Evolutionary conservation across 169 alveolate genomes (phyloP).

Genomic region (Plasmodium billcollinsi): DNA sequence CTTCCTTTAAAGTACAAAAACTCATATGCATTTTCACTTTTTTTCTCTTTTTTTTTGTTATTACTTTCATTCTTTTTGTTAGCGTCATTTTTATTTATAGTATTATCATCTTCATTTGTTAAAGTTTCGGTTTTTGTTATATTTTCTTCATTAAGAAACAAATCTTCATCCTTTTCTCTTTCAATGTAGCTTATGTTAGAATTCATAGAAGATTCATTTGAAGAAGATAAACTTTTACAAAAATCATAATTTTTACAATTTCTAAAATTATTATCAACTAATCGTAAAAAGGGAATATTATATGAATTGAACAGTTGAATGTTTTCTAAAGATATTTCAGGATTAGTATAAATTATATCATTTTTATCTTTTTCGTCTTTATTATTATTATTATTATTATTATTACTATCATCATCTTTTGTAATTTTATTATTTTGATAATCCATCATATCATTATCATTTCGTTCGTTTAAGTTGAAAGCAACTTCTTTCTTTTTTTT

Average conservation of each 20-base stretch:
- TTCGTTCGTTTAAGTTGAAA: no score
- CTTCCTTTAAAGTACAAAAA: constrained; percentile 47
- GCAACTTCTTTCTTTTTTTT: no score
- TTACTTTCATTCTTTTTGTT: neutral
- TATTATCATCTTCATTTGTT: no score
- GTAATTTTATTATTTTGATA: no score
- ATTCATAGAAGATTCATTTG: constrained; percentile 34
- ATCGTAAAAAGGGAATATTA: constrained; percentile 31
- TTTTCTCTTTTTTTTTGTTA: constrained; percentile 12
- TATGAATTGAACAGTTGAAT: neutral
- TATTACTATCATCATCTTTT: constrained; percentile 2
- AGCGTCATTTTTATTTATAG: neutral
- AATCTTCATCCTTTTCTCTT: neutral
- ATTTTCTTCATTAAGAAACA: neutral
- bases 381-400: neutral
- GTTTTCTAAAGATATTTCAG: constrained; percentile 1
- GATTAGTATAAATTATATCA: neutral
- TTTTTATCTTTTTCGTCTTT: neutral
- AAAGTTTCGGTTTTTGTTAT: constrained; percentile 10
- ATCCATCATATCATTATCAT: no score
- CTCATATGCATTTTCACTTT: constrained; percentile 26
- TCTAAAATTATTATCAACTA: constrained; percentile 16
- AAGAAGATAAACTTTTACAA: constrained; percentile 45
- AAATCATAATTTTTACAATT: constrained; percentile 39
- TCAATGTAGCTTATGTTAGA: constrained; percentile 20